Conservation (phyloP, 768 basidiomycete species). For the Lentinula boryana region DNA sequence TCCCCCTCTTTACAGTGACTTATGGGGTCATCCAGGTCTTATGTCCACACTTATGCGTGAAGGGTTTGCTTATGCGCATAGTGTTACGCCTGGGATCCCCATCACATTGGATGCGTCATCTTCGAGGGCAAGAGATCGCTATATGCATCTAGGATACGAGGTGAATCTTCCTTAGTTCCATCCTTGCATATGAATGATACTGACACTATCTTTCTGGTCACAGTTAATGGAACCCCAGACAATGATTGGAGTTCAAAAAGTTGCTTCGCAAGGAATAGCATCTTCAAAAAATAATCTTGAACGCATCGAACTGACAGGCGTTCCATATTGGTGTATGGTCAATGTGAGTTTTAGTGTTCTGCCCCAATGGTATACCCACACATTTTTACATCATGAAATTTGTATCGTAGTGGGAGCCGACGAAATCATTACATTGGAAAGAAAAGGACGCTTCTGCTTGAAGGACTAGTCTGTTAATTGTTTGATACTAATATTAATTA, state of each 20-base stretch:
- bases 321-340: slow-evolving; percentile 5
- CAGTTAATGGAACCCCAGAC: neutral
- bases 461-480: neutral
- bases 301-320: neutral
- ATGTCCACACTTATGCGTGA: slow-evolving; percentile 4
- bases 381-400: neutral
- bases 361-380: neutral
- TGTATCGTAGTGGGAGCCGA: neutral
- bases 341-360: neutral
- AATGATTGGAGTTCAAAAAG: neutral
- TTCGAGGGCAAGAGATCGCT: neutral
- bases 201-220: no score
- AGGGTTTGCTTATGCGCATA: neutral
- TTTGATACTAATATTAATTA: no score
- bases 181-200: no score
- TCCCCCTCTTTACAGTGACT: no score
- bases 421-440: neutral
- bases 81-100: neutral
- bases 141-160: slow-evolving; percentile 1
- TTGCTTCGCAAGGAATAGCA: neutral
- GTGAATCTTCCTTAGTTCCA: neutral
- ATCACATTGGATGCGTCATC: neutral
- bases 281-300: neutral
- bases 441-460: neutral
- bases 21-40: neutral